Conservation (phyloP, 2,329 filamentous ascomycete genomes). For the Delphinella strobiligena region DNA sequence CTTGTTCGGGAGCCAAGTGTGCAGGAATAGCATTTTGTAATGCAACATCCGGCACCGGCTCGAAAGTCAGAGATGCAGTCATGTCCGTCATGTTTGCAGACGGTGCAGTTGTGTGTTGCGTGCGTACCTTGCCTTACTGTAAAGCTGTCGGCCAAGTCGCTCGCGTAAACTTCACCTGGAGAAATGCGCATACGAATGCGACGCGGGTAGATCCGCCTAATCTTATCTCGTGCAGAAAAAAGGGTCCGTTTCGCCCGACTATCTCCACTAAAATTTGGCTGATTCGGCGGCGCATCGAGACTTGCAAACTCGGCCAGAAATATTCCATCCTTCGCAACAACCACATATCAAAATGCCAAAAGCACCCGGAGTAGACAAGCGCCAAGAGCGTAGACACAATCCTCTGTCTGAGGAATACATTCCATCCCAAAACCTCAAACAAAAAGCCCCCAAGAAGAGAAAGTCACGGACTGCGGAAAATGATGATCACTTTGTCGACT, state of each 20-base stretch:
- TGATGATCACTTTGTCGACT: slow-evolving; percentile 66
- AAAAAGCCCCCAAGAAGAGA: slow-evolving; percentile 51
- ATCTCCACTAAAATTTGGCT: not conserved
- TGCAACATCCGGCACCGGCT: not conserved
- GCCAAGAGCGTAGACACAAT: slow-evolving; percentile 63
- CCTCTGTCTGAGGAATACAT: slow-evolving; percentile 82
- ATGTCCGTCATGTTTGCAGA: too few species aligned
- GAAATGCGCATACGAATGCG: too few species aligned
- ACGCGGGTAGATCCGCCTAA: not conserved
- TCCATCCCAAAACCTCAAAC: slow-evolving; percentile 59
- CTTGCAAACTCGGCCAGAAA: too few species aligned
- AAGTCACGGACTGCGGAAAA: slow-evolving; percentile 45
- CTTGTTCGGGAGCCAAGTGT: slow-evolving; percentile 43
- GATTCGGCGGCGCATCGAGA: not conserved
- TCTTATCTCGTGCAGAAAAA: not conserved
- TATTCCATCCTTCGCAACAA: not conserved
- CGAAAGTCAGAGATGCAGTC: too few species aligned
- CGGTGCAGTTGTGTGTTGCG: too few species aligned
- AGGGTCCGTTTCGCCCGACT: not conserved
- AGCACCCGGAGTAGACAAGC: slow-evolving; percentile 43
- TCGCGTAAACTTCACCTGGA: too few species aligned
- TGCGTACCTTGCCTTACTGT: too few species aligned
- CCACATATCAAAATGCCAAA: slow-evolving; percentile 57
- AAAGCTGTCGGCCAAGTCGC: too few species aligned
- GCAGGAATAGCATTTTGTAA: slow-evolving; percentile 1